Conservation (phyloP, 1,284 basidiomycete species). For the Tausonia pullulans region DNA sequence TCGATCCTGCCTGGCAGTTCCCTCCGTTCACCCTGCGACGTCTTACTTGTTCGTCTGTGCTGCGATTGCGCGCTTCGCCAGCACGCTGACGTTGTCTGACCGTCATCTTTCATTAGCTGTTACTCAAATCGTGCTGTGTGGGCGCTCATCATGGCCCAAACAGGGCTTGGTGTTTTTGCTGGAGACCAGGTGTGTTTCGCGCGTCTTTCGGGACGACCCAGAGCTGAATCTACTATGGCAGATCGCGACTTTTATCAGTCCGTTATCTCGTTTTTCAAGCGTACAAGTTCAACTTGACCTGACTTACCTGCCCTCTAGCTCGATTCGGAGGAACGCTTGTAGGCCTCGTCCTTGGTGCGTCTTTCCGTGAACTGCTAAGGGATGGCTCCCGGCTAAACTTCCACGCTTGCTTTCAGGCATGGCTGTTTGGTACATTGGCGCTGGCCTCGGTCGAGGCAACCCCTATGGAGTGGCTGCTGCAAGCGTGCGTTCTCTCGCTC, state of each 20-base stretch:
- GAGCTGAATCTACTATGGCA: too few species aligned
- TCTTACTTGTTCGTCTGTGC: neutral
- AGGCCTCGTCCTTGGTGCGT: slow-evolving; percentile 37
- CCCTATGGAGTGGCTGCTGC: slow-evolving; percentile 49
- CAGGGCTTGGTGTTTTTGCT: slow-evolving; percentile 48
- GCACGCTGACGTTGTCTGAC: too few species aligned
- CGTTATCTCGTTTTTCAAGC: too few species aligned
- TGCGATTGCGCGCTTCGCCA: too few species aligned
- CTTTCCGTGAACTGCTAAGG: too few species aligned
- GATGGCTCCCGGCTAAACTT: too few species aligned
- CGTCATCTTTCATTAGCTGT: neutral
- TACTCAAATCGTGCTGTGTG: slow-evolving; percentile 1
- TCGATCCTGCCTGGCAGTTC: neutral
- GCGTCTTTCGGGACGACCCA: too few species aligned
- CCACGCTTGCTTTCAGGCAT: slow-evolving; percentile 29
- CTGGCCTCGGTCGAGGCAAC: slow-evolving; percentile 44
- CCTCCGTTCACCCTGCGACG: slow-evolving; percentile 9
- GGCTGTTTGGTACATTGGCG: slow-evolving; percentile 46
- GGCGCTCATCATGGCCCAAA: slow-evolving; percentile 37
- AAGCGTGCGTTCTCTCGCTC: slow-evolving; percentile 40
- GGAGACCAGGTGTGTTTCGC: too few species aligned
- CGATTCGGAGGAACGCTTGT: slow-evolving; percentile 42
- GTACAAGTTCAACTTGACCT: too few species aligned
- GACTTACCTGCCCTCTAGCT: too few species aligned
- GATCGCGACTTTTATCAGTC: too few species aligned